phyloP scores from a whole-genome alignment of 306 rosid genomes.

The Calophaca sinica region DNA sequence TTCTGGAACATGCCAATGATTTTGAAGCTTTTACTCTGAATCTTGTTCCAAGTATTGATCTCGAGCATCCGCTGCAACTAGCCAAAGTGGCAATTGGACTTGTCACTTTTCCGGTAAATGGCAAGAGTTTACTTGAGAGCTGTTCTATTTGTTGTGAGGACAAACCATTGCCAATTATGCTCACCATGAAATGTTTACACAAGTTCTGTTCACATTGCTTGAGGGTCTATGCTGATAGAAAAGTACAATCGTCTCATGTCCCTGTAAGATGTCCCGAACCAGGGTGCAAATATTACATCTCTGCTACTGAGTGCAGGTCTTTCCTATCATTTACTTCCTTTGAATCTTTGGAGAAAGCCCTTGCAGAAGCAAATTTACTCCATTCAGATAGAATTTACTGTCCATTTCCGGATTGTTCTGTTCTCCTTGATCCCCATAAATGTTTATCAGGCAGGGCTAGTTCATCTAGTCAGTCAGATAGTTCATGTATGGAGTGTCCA shows the following conservation, averaged over 20 bases:
- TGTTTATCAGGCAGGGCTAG: conserved; percentile 74
- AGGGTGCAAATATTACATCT: conserved; percentile 75
- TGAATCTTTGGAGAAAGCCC: conserved; percentile 69
- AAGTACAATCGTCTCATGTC: conserved; percentile 71
- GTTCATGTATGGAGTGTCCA: conserved; percentile 79
- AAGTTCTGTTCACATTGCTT: conserved; percentile 83
- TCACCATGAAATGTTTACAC: conserved; percentile 83
- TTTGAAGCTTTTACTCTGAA: conserved; percentile 73
- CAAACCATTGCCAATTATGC: conserved; percentile 71
- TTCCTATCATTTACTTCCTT: conserved; percentile 78
- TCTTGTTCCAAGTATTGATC: conserved; percentile 62
- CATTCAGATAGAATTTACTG: conserved; percentile 74
- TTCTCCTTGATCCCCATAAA: conserved; percentile 69
- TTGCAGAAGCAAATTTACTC: conserved; percentile 62
- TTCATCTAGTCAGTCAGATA: conserved; percentile 81
- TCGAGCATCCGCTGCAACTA: conserved; percentile 71
- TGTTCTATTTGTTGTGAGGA: conserved; percentile 89
- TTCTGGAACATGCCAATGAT: conserved; percentile 67
- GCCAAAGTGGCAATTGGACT: conserved; percentile 89
- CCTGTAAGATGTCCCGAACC: conserved; percentile 83
- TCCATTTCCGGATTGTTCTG: conserved; percentile 85
- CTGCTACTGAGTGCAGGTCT: conserved; percentile 67
- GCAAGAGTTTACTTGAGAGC: conserved; percentile 59
- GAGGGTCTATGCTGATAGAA: conserved; percentile 74
- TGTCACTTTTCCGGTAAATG: conserved; percentile 64